phyloP scores from a whole-genome alignment of 805 yeast genomes.

The Clavispora phyllophila region DNA sequence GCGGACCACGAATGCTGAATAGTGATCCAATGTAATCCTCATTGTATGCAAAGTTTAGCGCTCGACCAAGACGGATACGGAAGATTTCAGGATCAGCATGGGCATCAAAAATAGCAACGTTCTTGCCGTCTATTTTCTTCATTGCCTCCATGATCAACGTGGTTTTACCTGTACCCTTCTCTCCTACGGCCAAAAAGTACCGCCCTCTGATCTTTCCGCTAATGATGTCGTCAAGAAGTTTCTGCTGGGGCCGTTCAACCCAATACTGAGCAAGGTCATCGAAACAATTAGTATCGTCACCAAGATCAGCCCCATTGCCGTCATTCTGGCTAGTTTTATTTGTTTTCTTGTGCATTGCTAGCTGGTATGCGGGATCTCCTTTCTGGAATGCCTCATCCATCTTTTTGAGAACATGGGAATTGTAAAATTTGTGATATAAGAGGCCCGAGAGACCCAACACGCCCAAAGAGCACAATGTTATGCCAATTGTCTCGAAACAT shows the following conservation, averaged over 20 bases:
- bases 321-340: slow-evolving; percentile 17
- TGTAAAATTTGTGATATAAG: slow-evolving; percentile 61
- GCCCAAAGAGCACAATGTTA: slow-evolving; percentile 63
- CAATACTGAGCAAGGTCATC: slow-evolving; percentile 40
- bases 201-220: slow-evolving; percentile 62
- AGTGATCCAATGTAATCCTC: slow-evolving; percentile 83
- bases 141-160: slow-evolving; percentile 70
- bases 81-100: slow-evolving; percentile 84
- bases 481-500: slow-evolving; percentile 62
- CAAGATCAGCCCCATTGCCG: slow-evolving; percentile 12
- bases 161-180: slow-evolving; percentile 83
- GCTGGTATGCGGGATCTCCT: slow-evolving; percentile 61
- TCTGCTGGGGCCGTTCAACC: slow-evolving; percentile 70
- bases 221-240: slow-evolving; percentile 57
- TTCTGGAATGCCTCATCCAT: slow-evolving; percentile 62
- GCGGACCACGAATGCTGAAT: slow-evolving; percentile 76
- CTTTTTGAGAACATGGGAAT: slow-evolving; percentile 53
- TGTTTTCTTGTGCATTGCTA: slow-evolving; percentile 48
- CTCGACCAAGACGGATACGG: slow-evolving; percentile 69
- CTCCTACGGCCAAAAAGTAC: slow-evolving; percentile 71
- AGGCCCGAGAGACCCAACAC: slow-evolving; percentile 70
- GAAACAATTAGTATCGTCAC: slow-evolving; percentile 6
- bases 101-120: slow-evolving; percentile 72
- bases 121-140: slow-evolving; percentile 54
- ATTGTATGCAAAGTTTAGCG: slow-evolving; percentile 64